Evolutionary conservation across 257 asterid genomes (phyloP).

Genomic region (Gentiana macrophylla): DNA sequence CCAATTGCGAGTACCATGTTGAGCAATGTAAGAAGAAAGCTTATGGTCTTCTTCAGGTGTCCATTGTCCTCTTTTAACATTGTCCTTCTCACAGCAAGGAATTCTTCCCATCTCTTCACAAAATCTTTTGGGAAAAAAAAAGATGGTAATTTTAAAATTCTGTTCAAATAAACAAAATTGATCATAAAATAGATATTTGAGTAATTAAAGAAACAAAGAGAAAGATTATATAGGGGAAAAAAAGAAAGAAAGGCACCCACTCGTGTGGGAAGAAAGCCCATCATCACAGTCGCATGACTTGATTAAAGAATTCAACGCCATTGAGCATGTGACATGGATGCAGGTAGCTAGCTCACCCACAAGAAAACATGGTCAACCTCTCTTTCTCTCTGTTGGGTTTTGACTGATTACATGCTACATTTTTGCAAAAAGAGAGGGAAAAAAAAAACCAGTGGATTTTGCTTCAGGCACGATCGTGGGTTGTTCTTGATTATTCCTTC

Average conservation of each 20-base stretch:
- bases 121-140: background rate
- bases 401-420: background rate
- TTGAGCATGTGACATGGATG: slow-evolving; percentile 74
- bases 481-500: background rate
- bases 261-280: slow-evolving; percentile 1
- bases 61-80: slow-evolving; percentile 37
- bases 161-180: too few relatives aligned
- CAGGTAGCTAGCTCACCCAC: slow-evolving; percentile 77
- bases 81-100: slow-evolving; percentile 92
- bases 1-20: too few relatives aligned
- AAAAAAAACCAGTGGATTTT: too few relatives aligned
- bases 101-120: slow-evolving; percentile 53
- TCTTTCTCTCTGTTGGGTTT: background rate
- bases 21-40: too few relatives aligned
- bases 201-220: slow-evolving; percentile 16
- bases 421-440: background rate
- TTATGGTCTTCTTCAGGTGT: too few relatives aligned
- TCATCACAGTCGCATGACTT: slow-evolving; percentile 65
- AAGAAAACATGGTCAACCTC: slow-evolving; percentile 58
- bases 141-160: background rate
- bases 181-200: too few relatives aligned
- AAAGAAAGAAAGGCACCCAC: slow-evolving; percentile 7
- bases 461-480: slow-evolving; percentile 8
- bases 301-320: slow-evolving; percentile 82
- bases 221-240: slow-evolving; percentile 14